Base-by-base conservation (phyloP, 805 yeast genomes). In the Zygosaccharomyces lentus region DNA sequence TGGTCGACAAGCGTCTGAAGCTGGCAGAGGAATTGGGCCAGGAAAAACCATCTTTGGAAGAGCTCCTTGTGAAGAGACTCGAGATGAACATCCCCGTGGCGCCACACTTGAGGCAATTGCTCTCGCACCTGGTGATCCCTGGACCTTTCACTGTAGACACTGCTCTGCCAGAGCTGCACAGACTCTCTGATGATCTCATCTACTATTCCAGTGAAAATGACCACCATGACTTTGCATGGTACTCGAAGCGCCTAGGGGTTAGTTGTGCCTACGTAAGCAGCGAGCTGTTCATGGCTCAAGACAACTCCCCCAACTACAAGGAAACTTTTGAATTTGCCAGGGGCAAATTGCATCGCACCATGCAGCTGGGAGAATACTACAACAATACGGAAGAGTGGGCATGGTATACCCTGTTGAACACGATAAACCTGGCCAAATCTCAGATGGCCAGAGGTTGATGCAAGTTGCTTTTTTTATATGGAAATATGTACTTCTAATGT, bases 221-320 rank as follows among this genome's bases (percentile, higher is more conserved):
- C 53, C 58, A 59, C 38, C 55, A 69, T 15, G 96, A 88, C 64
- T 82, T 85, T 62, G 84, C 87, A 3, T 91, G 99, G 99, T 91
- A 91, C 65, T 72, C 95, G n/a, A 86, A 89, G 60, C 73, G 99
- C 53, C 69, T 84, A 12, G 76, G 85, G 7, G 61, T 91, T 12
- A 76, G 86, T 19, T 73, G 84, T 1, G 75, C 84, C 2, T 87
- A 86, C 63, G 84, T 85, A 2, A 77, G 83, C 31, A 69, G 84
- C 32, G 97, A 91, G 64, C 68, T 87, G 50, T 87, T 78, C 68
- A 84, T 84, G 93, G 70, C 87, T 36, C 82, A 77, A 54, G 97
- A 91, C 64, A 71, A 70, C 17, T 81, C 91, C 16, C 57, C 61
- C 1, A 75, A 68, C 25, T 84, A 70, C 56, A 46, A 53, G 10